Evolutionary conservation across 768 basidiomycete species (phyloP).

Genomic region (Coprinopsis cinerea): DNA sequence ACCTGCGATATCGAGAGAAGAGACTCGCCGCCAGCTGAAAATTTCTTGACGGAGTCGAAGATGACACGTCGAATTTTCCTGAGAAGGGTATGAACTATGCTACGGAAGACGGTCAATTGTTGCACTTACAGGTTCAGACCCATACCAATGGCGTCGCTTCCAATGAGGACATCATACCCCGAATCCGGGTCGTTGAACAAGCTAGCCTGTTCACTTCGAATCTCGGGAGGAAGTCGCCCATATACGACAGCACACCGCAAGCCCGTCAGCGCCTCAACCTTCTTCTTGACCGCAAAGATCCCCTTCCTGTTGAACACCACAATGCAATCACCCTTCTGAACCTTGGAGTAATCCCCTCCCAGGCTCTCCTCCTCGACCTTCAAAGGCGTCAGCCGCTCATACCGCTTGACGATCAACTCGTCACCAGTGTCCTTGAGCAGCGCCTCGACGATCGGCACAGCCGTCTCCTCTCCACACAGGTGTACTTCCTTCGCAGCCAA

Average conservation of each 20-base stretch:
- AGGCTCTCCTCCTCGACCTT: constrained; percentile 59
- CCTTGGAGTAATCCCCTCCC: constrained; percentile 47
- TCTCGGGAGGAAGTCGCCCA: constrained; percentile 87
- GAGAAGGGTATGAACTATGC: constrained; percentile 20
- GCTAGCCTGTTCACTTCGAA: constrained; percentile 85
- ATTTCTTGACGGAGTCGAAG: constrained; percentile 15
- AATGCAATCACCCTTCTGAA: constrained; percentile 83
- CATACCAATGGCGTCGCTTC: constrained; percentile 96
- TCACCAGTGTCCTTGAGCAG: constrained; percentile 79
- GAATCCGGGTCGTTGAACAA: constrained; percentile 83
- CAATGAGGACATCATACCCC: constrained; percentile 86
- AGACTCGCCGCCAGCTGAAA: background rate
- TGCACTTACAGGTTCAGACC: constrained; percentile 85
- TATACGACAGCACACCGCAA: constrained; percentile 89
- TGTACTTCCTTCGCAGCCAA: constrained; percentile 77
- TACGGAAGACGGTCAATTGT: constrained; percentile 68
- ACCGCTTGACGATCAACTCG: constrained; percentile 71
- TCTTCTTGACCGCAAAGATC: constrained; percentile 74
- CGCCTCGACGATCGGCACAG: constrained; percentile 68
- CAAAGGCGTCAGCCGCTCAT: constrained; percentile 87
- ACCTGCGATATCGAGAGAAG: constrained; percentile 14
- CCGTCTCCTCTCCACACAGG: constrained; percentile 93
- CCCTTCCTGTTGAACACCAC: constrained; percentile 75
- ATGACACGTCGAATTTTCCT: constrained; percentile 21
- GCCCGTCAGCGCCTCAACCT: constrained; percentile 64